Evolutionary conservation across 1,139 yeast genomes (phyloP).

Genomic region (Geotrichum bryndzae): DNA sequence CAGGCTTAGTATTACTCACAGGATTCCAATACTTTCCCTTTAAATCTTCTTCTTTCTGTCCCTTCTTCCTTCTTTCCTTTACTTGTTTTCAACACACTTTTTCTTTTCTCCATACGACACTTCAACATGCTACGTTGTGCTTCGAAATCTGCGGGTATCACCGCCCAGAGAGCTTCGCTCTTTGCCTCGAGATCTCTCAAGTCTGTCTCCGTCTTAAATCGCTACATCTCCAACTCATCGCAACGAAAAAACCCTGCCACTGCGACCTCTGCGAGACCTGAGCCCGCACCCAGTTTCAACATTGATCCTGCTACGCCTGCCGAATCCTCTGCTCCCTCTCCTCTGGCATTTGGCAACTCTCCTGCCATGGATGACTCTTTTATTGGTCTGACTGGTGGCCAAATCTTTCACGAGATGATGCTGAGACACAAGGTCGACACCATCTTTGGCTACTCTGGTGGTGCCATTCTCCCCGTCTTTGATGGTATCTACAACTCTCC

Average conservation of each 20-base stretch:
- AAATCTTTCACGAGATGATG: slow-evolving; percentile 98
- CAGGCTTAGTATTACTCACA: slow-evolving; percentile 1
- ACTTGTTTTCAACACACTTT: not conserved
- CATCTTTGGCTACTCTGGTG: slow-evolving; percentile 93
- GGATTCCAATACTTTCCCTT: not conserved
- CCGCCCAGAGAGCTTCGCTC: slow-evolving; percentile 11
- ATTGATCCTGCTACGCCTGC: slow-evolving; percentile 22
- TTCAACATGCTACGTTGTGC: slow-evolving; percentile 17
- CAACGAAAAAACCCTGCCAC: slow-evolving; percentile 15
- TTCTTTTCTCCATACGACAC: not conserved
- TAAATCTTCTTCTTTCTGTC: not conserved
- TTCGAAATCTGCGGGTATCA: slow-evolving; percentile 6
- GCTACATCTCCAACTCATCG: slow-evolving; percentile 15
- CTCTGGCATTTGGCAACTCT: slow-evolving; percentile 9
- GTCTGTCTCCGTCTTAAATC: not conserved
- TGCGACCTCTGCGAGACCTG: slow-evolving; percentile 35
- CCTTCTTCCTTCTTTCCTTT: not conserved
- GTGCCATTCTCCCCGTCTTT: slow-evolving; percentile 95
- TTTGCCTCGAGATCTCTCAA: not conserved
- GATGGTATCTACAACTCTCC: slow-evolving; percentile 94
- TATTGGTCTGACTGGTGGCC: slow-evolving; percentile 94
- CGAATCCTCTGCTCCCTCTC: slow-evolving; percentile 3
- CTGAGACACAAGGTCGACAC: slow-evolving; percentile 91
- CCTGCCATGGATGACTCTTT: slow-evolving; percentile 39
- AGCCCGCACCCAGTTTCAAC: slow-evolving; percentile 50